Evolutionary conservation across 176 grass and related monocot species (phyloP), one percentile per base, ranked within the genome.

Genomic region (Dactylis glomerata): DNA sequence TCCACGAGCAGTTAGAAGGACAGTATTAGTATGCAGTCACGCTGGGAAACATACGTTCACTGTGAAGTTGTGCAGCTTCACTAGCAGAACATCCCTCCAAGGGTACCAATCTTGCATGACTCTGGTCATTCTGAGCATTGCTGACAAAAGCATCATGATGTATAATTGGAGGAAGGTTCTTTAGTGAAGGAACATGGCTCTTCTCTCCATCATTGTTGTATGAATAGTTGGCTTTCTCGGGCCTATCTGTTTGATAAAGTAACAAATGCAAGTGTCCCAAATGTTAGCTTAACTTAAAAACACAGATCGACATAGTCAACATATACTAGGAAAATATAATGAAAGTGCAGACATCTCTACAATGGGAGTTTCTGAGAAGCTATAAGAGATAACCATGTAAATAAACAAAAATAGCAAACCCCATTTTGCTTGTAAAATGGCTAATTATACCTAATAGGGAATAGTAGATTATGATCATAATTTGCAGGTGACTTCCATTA

Each of bases 131-230:
- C 72, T 81, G 87, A 68, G 78, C 33, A 68, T 69, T 83, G 82
- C 82, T 84, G 78, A 68, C 67, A 56, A 83, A 83, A 50, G 90
- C 27, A 67, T 95, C 93, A 27, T 89, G 87, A 81, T 75, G 93
- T 68, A 90, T 83, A 77, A 84, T 75, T 68, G 79, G 82, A 68
- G 93, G 65, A 86, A 92, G 81, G 49, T 90, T 92, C 73, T 85
- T 92, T 59, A 89, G 68, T 46, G 90, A 90, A 90, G 83, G 84
- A 81, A 64, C 23, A 32, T 88, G 62, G 77, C 74, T 88, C 87
- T 91, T 95, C 76, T 95, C 93, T 31, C 82, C 93, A 54, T 95
- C 92, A 88, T 65, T 73, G 33, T 50, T 89, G 86, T 86, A 87
- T n/a, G 87, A 67, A 76, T 87, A 88, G 69, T 76, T 94, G 31